A percentile compares a stretch with the other conserved stretches of the same genome.
Evolutionary conservation across 2,329 filamentous ascomycete genomes (phyloP).

Genomic region (Epichloe gansuensis): DNA sequence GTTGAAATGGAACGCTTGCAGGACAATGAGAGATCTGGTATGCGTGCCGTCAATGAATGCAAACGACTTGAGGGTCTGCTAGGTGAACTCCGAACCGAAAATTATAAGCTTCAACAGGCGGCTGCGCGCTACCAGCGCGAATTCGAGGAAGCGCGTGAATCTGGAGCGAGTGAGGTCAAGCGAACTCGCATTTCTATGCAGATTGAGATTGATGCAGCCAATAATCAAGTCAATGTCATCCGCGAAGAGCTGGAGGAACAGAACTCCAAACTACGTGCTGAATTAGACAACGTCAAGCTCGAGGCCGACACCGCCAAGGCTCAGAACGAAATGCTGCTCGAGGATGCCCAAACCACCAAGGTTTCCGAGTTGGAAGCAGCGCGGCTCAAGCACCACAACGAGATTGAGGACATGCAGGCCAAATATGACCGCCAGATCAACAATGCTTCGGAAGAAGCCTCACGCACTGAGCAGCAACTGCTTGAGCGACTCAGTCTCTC

Average conservation of each 20-base stretch:
- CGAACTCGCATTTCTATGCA: slow-evolving; percentile 69
- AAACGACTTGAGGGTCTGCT: slow-evolving; percentile 45
- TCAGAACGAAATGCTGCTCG: slow-evolving; percentile 70
- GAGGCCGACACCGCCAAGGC: slow-evolving; percentile 72
- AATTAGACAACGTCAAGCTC: slow-evolving; percentile 65
- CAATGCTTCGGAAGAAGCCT: slow-evolving; percentile 67
- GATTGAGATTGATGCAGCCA: slow-evolving; percentile 68
- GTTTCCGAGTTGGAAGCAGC: slow-evolving; percentile 39
- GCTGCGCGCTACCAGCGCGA: slow-evolving; percentile 64
- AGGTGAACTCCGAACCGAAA: slow-evolving; percentile 49
- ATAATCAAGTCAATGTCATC: slow-evolving; percentile 72
- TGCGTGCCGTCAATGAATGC: slow-evolving; percentile 49
- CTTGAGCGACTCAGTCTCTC: slow-evolving; percentile 71
- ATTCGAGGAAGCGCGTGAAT: slow-evolving; percentile 71
- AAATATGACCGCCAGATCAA: slow-evolving; percentile 63
- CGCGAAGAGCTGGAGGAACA: slow-evolving; percentile 74
- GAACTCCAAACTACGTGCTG: slow-evolving; percentile 54
- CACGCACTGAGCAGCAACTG: slow-evolving; percentile 66
- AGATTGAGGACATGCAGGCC: slow-evolving; percentile 60
- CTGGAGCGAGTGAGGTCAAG: slow-evolving; percentile 66
- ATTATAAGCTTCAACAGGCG: slow-evolving; percentile 57
- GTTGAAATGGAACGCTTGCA: slow-evolving; percentile 54
- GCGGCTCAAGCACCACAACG: slow-evolving; percentile 48
- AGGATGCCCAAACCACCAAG: slow-evolving; percentile 64
- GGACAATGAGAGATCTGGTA: slow-evolving; percentile 48